phyloP scores from a whole-genome alignment of 2,329 filamentous ascomycete genomes.

The Verticillium dahliae region DNA sequence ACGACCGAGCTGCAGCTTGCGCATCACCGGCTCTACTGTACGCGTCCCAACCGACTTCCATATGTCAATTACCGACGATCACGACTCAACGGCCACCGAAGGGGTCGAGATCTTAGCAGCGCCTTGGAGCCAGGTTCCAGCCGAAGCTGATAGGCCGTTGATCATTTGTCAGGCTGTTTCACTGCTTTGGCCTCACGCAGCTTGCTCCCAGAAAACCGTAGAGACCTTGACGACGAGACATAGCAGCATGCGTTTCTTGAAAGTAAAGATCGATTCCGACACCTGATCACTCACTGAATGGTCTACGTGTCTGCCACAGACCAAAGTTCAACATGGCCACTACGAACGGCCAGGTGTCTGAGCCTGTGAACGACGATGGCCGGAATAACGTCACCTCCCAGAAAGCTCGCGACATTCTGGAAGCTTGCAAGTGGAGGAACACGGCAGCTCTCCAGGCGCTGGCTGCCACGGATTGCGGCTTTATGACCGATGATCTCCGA shows the following conservation, averaged over 20 bases:
- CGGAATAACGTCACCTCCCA: conserved; percentile 14
- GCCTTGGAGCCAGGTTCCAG: neutral
- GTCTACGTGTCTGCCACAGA: neutral
- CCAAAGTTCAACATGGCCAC: neutral
- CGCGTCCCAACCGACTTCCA: neutral
- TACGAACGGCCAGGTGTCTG: neutral
- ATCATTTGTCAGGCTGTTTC: neutral
- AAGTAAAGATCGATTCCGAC: neutral
- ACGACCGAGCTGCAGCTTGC: neutral
- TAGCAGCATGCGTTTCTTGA: neutral
- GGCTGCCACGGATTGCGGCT: conserved; percentile 59
- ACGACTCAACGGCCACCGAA: neutral
- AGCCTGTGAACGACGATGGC: neutral
- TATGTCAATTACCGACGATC: neutral
- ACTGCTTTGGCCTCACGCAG: neutral
- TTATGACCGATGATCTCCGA: conserved; percentile 62
- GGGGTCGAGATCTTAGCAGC: neutral
- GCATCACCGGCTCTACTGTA: neutral
- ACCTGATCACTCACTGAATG: neutral
- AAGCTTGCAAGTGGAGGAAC: conserved; percentile 55
- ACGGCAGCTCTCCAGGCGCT: conserved; percentile 48
- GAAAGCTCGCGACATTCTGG: conserved; percentile 42
- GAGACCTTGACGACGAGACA: no score
- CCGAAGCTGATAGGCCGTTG: no score
- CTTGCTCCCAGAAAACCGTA: no score